These are phyloP conservation scores for Malus fusca DNA, from an alignment of 306 rosid genomes.

Conservation along the genomic window DNA sequence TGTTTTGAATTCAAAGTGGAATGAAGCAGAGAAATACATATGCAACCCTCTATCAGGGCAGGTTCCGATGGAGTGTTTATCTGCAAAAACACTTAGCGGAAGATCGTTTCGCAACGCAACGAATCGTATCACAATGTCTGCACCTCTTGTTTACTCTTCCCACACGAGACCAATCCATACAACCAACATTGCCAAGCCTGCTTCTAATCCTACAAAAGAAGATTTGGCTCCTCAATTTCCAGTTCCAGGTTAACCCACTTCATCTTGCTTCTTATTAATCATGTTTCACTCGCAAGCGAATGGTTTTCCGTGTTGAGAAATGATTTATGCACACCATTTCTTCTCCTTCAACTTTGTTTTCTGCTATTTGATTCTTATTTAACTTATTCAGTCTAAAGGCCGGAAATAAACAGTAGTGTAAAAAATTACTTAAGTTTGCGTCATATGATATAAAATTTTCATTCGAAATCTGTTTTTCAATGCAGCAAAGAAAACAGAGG, in stretches of 20 bases:
- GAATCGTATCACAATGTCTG: slow-evolving; percentile 60
- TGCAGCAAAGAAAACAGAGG: slow-evolving; percentile 53
- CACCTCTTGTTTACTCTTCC: slow-evolving; percentile 54
- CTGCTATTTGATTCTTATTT: not conserved
- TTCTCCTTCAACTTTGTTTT: no score
- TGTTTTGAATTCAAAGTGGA: slow-evolving; percentile 92
- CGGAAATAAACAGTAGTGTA: no score
- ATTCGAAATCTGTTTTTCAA: not conserved
- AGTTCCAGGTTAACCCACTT: slow-evolving; percentile 44
- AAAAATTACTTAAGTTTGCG: no score
- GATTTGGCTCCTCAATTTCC: slow-evolving; percentile 37
- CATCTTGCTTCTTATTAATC: no score
- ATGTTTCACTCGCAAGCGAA: no score
- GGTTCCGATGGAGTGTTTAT: slow-evolving; percentile 87
- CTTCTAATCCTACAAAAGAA: slow-evolving; percentile 23
- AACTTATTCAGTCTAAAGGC: no score
- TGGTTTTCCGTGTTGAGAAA: no score
- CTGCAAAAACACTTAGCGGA: slow-evolving; percentile 84
- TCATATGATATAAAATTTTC: not conserved
- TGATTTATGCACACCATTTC: no score
- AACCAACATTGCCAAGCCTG: slow-evolving; percentile 32
- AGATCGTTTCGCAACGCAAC: slow-evolving; percentile 61
- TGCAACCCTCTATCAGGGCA: slow-evolving; percentile 93
- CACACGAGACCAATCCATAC: slow-evolving; percentile 32
- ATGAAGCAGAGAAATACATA: slow-evolving; percentile 90